Evolutionary conservation across 345 rosid species (phyloP).

Genomic region (Citrus reticulata): DNA sequence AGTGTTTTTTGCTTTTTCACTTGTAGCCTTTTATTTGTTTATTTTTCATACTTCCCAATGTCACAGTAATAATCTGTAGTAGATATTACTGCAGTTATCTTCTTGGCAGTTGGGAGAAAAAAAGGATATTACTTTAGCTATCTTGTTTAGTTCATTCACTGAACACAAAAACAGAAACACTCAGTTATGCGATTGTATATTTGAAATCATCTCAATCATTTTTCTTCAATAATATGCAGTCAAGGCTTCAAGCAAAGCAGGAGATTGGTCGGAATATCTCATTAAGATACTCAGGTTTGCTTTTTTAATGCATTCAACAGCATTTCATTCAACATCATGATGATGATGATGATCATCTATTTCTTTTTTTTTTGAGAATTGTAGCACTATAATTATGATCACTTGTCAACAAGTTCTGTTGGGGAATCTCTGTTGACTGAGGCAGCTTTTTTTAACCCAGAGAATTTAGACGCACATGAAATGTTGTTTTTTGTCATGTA

Average conservation of each 20-base stretch:
- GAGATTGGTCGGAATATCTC: constrained; percentile 58
- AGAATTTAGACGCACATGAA: too few relatives aligned
- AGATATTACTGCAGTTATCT: not conserved
- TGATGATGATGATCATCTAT: too few relatives aligned
- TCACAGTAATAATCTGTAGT: not conserved
- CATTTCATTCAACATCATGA: not conserved
- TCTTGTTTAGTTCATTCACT: not conserved
- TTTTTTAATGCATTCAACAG: not conserved
- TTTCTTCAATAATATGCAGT: constrained; percentile 32
- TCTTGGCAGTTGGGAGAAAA: not conserved
- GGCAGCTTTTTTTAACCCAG: not conserved
- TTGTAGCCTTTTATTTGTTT: too few relatives aligned
- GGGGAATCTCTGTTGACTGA: not conserved
- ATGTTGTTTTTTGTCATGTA: too few relatives aligned
- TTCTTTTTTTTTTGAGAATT: too few relatives aligned
- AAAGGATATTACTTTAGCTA: not conserved
- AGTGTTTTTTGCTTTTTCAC: too few relatives aligned
- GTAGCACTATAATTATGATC: not conserved
- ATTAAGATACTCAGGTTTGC: constrained; percentile 57
- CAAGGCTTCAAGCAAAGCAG: constrained; percentile 75
- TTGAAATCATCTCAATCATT: constrained; percentile 9
- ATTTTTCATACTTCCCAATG: not conserved
- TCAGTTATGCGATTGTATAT: not conserved
- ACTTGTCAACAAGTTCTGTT: not conserved
- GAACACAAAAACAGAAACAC: not conserved